phyloP scores from a whole-genome alignment of 176 grass and related monocot species.

The Carex pumila region DNA sequence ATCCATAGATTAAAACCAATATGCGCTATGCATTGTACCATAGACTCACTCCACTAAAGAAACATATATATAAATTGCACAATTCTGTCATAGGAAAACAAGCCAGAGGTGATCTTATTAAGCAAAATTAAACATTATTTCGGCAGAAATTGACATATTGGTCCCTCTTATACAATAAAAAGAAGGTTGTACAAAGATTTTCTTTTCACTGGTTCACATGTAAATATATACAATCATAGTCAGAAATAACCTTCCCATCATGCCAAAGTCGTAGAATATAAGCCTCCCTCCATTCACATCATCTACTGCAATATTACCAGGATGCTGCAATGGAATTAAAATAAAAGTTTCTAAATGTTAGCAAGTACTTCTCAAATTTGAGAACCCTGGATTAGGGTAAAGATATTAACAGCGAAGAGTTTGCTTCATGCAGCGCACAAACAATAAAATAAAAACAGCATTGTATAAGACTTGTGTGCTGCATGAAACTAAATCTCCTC shows the following conservation, averaged over 20 bases:
- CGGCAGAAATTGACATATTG: neutral
- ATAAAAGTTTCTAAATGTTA: constrained; percentile 3
- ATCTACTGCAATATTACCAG: constrained; percentile 98
- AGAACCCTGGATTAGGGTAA: neutral
- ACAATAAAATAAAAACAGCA: too few relatives aligned
- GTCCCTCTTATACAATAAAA: neutral
- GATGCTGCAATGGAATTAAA: constrained; percentile 53
- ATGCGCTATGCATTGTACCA: too few relatives aligned
- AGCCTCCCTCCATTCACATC: constrained; percentile 97
- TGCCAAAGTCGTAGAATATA: constrained; percentile 99
- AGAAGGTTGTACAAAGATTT: neutral
- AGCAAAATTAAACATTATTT: neutral
- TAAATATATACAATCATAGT: neutral
- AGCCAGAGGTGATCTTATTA: neutral
- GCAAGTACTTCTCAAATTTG: neutral
- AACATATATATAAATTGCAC: neutral
- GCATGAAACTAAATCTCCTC: too few relatives aligned
- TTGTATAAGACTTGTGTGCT: too few relatives aligned
- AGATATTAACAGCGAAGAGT: too few relatives aligned
- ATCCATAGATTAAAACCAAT: too few relatives aligned
- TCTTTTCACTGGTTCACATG: neutral
- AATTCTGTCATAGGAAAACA: neutral
- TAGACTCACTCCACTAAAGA: neutral
- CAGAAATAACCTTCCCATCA: constrained; percentile 90
- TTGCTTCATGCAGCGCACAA: too few relatives aligned